Base-by-base conservation (phyloP, 129 eudicot species). In the Logfia minima region DNA sequence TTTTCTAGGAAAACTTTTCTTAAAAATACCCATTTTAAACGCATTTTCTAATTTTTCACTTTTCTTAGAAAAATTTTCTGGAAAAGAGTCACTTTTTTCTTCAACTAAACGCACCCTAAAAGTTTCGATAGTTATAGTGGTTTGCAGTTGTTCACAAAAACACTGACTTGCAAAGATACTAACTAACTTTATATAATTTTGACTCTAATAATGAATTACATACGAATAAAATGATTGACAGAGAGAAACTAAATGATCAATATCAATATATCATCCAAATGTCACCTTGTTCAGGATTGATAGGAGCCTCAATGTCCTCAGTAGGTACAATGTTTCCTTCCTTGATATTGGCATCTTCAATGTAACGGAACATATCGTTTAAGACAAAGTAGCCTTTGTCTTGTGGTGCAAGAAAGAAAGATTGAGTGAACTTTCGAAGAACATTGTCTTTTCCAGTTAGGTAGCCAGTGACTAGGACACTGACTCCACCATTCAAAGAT, bases 381-480 rank as follows among this genome's bases (percentile, higher is more conserved):
- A 95, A 78, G 79, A 95, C 97, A 84, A 84, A 95, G 90, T 83
- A 95, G n/a, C 99, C 99, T 70, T 79, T 85, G 39, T 95, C 96
- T 73, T 95, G 99, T 9, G 99, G 99, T 5, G 99, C 99, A 71
- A 95, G 96, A 66, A 95, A 95, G 79, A 95, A 95, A 43, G 89
- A 68, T 64, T 95, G 99, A 14, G 92, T 59, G 39, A 95, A 94
- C 68, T 85, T 79, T 65, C 87, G 80, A 45, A 78, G 76, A 34
- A 78, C 70, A 66, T 80, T 77, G 66, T 89, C 97, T 85, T 82
- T 85, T 70, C 91, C 87, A 26, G 93, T 83, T 74, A 95, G 71
- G 64, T 64, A 75, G 24, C 99, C 99, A 80, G 94, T 92, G 48
- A 95, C 96, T 29, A 95, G 83, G 56, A 95, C 97, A 75, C 87